A percentile compares a stretch with the other conserved stretches of the same genome.
These are phyloP conservation scores for Didymella glomerata DNA, from an alignment of 2,329 filamentous ascomycete genomes.

Conservation along the genomic window DNA sequence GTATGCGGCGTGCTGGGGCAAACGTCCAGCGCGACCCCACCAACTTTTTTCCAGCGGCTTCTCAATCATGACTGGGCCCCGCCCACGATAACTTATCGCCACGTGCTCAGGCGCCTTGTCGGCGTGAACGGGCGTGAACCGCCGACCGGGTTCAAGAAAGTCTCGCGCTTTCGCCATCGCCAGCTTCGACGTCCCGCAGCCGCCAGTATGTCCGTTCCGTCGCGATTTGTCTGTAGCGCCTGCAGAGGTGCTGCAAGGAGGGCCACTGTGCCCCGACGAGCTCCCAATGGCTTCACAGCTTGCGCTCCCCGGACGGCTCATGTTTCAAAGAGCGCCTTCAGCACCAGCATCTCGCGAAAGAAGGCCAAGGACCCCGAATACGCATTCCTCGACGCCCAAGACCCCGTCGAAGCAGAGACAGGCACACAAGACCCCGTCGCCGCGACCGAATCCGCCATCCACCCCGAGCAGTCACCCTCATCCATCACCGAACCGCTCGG, in stretches of 20 bases:
- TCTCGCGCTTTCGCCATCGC: slow-evolving; percentile 12
- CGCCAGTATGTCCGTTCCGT: slow-evolving; percentile 32
- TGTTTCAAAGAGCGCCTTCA: slow-evolving; percentile 31
- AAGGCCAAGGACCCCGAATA: slow-evolving; percentile 31
- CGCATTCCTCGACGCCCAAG: slow-evolving; percentile 20
- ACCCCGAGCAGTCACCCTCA: background rate
- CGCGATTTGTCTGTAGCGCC: slow-evolving; percentile 36
- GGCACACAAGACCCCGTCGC: background rate
- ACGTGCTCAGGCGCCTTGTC: slow-evolving; percentile 34
- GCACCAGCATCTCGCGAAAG: slow-evolving; percentile 26
- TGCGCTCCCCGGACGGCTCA: slow-evolving; percentile 17
- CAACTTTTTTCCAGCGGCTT: slow-evolving; percentile 35
- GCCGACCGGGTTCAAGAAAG: slow-evolving; percentile 23
- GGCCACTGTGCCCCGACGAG: background rate
- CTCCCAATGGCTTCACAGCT: slow-evolving; percentile 16
- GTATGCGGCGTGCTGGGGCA: slow-evolving; percentile 26
- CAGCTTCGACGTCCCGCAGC: slow-evolving; percentile 26
- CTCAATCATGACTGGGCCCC: slow-evolving; percentile 24
- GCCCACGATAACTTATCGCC: slow-evolving; percentile 37
- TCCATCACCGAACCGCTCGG: slow-evolving; percentile 14
- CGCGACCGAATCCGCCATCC: slow-evolving; percentile 1
- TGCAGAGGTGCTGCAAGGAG: slow-evolving; percentile 29
- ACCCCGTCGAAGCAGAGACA: slow-evolving; percentile 3
- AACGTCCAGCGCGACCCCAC: slow-evolving; percentile 36
- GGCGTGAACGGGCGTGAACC: slow-evolving; percentile 14